Evolutionary conservation across 768 basidiomycete species (phyloP), one percentile per base, ranked within the genome.

Genomic region (Serendipita indica): DNA sequence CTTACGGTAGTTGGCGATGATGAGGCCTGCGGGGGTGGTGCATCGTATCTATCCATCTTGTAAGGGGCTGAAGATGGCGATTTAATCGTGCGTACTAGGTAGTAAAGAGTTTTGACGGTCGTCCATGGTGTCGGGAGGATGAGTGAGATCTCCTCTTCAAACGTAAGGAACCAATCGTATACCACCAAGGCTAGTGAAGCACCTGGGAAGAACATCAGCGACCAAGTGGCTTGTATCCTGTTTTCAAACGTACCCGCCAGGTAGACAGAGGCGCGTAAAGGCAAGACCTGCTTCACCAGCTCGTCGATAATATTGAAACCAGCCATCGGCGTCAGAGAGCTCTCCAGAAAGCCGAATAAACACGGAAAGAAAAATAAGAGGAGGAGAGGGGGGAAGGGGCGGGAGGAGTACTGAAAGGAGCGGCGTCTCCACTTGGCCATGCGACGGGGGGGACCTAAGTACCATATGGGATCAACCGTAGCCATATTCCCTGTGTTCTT

Each of bases 1-100:
- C 49, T 1, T n/a, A 54, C 49, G 49, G 30, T 54, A 54, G 49
- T 54, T 54, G 20, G 49, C 49, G 16, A 54, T 22, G 30, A 54
- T 20, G 20, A 54, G n/a, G 20, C 10, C 49, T 1, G 30, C 22
- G 16, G 30, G 22, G 16, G 49, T 54, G 7, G 30, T 10, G 4
- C 7, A 16, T 54, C 49, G 49, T 54, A 54, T 54, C 49, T 54
- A 30, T 43, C 16, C 6, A 7, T n/a, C 35, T n/a, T n/a, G n/a
- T n/a, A n/a, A n/a, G n/a, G n/a, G n/a, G n/a, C n/a, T n/a, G n/a
- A n/a, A n/a, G n/a, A n/a, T n/a, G n/a, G n/a, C n/a, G n/a, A n/a
- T 37, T 10, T 37, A 37, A 37, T 16, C 30, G 22, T n/a, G n/a
- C 49, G 10, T 28, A 54, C 49, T 54, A 54, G 3, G 10, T 25